A percentile compares a stretch with the other conserved stretches of the same genome.
Evolutionary conservation across 495 filamentous ascomycete species (phyloP).

Genomic region (Apodospora peruviana): DNA sequence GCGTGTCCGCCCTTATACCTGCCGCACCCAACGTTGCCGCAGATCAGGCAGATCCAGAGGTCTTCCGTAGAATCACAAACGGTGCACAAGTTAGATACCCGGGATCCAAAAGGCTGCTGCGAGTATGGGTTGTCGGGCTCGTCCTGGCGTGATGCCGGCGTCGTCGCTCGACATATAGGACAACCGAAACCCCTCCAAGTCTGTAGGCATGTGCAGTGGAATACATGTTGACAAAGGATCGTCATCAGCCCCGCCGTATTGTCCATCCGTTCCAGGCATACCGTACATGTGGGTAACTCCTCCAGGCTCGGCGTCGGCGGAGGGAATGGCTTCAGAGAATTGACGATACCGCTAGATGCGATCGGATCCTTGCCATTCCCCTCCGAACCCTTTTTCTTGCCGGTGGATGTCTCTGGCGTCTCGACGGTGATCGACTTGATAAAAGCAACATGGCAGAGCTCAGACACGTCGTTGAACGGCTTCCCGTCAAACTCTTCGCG

Average conservation of each 20-base stretch:
- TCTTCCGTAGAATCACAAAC: constrained; percentile 73
- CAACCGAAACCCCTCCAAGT: constrained; percentile 95
- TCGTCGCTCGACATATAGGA: constrained; percentile 88
- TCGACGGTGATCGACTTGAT: constrained; percentile 79
- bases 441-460: constrained; percentile 94
- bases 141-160: constrained; percentile 29
- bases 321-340: constrained; percentile 73
- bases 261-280: constrained; percentile 97
- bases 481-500: constrained; percentile 88
- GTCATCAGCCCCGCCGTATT: constrained; percentile 92
- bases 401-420: constrained; percentile 54
- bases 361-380: constrained; percentile 62
- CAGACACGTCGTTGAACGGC: constrained; percentile 88
- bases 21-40: constrained; percentile 88
- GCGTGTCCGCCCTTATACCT: constrained; percentile 92
- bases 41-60: constrained; percentile 93
- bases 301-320: constrained; percentile 86
- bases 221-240: constrained; percentile 95
- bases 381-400: constrained; percentile 57
- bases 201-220: constrained; percentile 93
- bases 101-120: constrained; percentile 46
- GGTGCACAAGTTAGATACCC: constrained; percentile 52
- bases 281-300: constrained; percentile 92
- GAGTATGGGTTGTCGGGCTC: constrained; percentile 36
- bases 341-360: constrained; percentile 39